phyloP scores from a whole-genome alignment of 768 basidiomycete species.

The Xerocomus potaroensis region DNA sequence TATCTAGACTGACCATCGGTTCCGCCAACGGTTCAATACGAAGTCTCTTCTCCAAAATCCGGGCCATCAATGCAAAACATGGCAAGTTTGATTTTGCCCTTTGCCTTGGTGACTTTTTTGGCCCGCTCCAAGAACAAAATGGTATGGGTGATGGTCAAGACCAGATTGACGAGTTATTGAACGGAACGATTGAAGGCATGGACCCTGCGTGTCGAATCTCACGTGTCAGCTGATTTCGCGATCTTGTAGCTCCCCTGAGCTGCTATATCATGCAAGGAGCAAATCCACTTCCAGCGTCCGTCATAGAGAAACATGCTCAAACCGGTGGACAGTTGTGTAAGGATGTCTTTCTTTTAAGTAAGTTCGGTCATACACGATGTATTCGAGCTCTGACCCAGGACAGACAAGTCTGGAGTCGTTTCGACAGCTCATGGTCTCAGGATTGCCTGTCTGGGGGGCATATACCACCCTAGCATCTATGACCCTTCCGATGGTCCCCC shows the following conservation, averaged over 20 bases:
- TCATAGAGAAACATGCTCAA: slow-evolving; percentile 71
- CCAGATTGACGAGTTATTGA: slow-evolving; percentile 57
- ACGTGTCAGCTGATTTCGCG: slow-evolving; percentile 11
- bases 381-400: slow-evolving; percentile 4
- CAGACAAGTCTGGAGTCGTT: slow-evolving; percentile 79
- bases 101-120: slow-evolving; percentile 85
- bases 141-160: slow-evolving; percentile 37
- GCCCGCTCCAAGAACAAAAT: slow-evolving; percentile 38
- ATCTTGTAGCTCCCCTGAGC: slow-evolving; percentile 69
- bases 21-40: slow-evolving; percentile 71
- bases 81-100: slow-evolving; percentile 87
- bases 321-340: slow-evolving; percentile 76
- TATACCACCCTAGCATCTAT: slow-evolving; percentile 61
- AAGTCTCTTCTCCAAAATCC: slow-evolving; percentile 77
- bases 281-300: slow-evolving; percentile 62
- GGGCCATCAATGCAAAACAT: slow-evolving; percentile 82
- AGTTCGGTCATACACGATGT: slow-evolving; percentile 26
- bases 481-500: slow-evolving; percentile 57
- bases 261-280: slow-evolving; percentile 93
- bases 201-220: slow-evolving; percentile 4
- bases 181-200: slow-evolving; percentile 65
- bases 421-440: slow-evolving; percentile 76
- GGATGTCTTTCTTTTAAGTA: slow-evolving; percentile 84
- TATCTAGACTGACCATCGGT: slow-evolving; percentile 67
- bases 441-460: slow-evolving; percentile 83